phyloP scores from a whole-genome alignment of 257 asterid genomes.

The Jaltomata sinuosa region DNA sequence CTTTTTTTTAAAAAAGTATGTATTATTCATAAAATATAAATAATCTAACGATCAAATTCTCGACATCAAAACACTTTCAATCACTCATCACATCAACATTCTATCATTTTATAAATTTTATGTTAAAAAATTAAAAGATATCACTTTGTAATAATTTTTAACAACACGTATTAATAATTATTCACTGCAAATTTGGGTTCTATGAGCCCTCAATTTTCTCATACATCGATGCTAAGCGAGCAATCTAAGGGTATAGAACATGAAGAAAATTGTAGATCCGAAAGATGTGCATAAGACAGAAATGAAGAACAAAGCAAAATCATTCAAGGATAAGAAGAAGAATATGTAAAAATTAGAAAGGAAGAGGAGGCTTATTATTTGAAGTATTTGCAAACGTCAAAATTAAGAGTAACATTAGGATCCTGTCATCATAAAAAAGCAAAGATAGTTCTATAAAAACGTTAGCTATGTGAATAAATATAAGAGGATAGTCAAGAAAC shows the following conservation, averaged over 20 bases:
- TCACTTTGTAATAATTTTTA: no score
- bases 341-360: conserved; percentile 70
- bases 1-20: no score
- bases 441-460: conserved; percentile 76
- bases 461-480: conserved; percentile 62
- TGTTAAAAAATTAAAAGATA: no score
- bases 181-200: no score
- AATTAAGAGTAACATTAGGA: conserved; percentile 40
- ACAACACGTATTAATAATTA: no score
- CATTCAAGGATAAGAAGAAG: conserved; percentile 42
- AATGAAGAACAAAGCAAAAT: conserved; percentile 6
- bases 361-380: conserved; percentile 90
- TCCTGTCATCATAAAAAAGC: conserved; percentile 81
- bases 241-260: background rate
- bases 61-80: no score
- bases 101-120: no score
- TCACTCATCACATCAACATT: no score
- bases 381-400: conserved; percentile 68
- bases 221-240: no score
- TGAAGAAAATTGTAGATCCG: background rate
- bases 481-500: conserved; percentile 44
- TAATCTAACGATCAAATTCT: no score
- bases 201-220: no score
- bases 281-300: background rate
- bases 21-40: no score